Evolutionary conservation across 179 eudicot species (phyloP).

Genomic region (Dionaea muscipula): DNA sequence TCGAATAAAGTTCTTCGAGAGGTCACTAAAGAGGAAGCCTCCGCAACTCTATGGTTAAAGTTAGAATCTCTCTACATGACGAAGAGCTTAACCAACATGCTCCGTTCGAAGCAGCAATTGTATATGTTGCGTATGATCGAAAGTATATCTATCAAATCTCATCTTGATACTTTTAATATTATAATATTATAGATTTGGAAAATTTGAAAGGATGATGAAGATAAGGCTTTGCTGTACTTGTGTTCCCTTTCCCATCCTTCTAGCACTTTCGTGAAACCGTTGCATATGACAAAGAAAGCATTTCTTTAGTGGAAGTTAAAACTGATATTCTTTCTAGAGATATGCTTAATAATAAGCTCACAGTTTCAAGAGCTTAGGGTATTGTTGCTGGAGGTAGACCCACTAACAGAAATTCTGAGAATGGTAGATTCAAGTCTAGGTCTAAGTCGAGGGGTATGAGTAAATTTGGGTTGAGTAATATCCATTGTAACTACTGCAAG

Average conservation of each 20-base stretch:
- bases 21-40: neutral
- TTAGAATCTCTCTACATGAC: slow-evolving; percentile 1
- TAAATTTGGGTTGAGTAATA: too few species aligned
- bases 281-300: too few species aligned
- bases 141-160: neutral
- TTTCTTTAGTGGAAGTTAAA: too few species aligned
- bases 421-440: too few species aligned
- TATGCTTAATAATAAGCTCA: too few species aligned
- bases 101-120: neutral
- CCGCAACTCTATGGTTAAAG: neutral
- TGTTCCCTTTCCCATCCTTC: neutral
- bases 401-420: too few species aligned
- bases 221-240: neutral
- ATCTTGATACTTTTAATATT: neutral
- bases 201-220: neutral
- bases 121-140: neutral
- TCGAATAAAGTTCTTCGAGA: neutral
- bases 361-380: too few species aligned
- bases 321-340: too few species aligned
- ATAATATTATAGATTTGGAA: neutral
- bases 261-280: too few species aligned
- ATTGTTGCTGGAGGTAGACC: too few species aligned
- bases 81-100: neutral
- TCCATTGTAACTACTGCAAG: too few species aligned
- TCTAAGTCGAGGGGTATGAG: too few species aligned